These are phyloP conservation scores for Phytophthora hybrid DNA, from an alignment of 352 stramenopile genomes.

Conservation along the genomic window DNA sequence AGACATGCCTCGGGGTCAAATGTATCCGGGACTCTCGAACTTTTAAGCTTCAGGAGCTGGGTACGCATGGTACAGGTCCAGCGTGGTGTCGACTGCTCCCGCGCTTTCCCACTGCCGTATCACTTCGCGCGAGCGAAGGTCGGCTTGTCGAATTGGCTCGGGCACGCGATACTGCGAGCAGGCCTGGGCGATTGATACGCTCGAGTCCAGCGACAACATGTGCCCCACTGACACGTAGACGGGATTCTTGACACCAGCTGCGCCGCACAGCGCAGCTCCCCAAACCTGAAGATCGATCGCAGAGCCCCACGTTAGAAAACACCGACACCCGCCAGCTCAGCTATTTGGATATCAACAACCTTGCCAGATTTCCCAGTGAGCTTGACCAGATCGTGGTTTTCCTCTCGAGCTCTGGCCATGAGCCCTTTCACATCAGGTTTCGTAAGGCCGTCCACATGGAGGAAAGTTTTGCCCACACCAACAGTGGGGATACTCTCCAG, in stretches of 20 bases:
- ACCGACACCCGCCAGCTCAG: not conserved
- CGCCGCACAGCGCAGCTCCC: conserved; percentile 76
- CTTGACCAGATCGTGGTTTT: conserved; percentile 45
- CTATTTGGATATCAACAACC: conserved; percentile 26
- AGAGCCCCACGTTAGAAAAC: conserved; percentile 5
- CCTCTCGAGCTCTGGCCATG: conserved; percentile 54
- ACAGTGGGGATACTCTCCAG: conserved; percentile 91
- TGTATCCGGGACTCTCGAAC: conserved; percentile 2
- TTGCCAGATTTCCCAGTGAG: conserved; percentile 71
- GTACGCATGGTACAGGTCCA: conserved; percentile 53
- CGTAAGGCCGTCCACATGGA: conserved; percentile 90
- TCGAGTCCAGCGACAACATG: conserved; percentile 67
- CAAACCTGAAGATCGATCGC: conserved; percentile 52
- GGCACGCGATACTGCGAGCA: conserved; percentile 80
- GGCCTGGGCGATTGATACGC: conserved; percentile 58
- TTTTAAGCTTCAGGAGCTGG: conserved; percentile 2
- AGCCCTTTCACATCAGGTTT: conserved; percentile 66
- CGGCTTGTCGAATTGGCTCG: conserved; percentile 87
- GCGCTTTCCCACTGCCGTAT: conserved; percentile 72
- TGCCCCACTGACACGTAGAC: conserved; percentile 89
- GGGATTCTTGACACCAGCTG: conserved; percentile 73
- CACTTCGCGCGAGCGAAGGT: conserved; percentile 80
- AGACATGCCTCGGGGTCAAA: conserved; percentile 17
- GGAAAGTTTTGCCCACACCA: conserved; percentile 91
- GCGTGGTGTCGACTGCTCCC: conserved; percentile 55